phyloP scores from a whole-genome alignment of 1,284 basidiomycete genomes.

The Phlebopus sp. region DNA sequence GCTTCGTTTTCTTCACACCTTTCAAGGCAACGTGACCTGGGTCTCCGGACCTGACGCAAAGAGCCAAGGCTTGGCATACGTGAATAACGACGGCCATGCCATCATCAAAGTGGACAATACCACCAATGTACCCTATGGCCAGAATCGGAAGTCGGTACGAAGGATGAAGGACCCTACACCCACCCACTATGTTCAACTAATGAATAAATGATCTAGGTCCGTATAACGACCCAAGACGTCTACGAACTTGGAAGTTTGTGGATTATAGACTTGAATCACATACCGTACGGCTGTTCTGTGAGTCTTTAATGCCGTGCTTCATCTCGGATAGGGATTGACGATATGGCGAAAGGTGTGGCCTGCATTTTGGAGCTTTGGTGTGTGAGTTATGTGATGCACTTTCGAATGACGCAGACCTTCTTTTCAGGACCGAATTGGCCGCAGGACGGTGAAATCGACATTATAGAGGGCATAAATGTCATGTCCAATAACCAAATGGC shows the following conservation, averaged over 20 bases:
- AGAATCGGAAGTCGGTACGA: conserved; percentile 55
- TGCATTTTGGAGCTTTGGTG: conserved; percentile 47
- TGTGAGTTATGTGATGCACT: background rate
- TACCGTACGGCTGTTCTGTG: conserved; percentile 69
- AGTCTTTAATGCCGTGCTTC: conserved; percentile 17
- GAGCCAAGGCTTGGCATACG: conserved; percentile 49
- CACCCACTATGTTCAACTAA: conserved; percentile 4
- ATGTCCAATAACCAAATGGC: conserved; percentile 58
- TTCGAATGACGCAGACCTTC: conserved; percentile 1
- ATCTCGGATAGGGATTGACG: conserved; percentile 3
- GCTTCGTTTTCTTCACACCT: conserved; percentile 15
- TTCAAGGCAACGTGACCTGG: conserved; percentile 50
- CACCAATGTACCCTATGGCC: conserved; percentile 46
- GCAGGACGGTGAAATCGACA: conserved; percentile 48
- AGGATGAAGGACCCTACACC: conserved; percentile 13
- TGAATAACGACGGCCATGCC: conserved; percentile 49
- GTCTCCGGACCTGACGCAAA: conserved; percentile 45
- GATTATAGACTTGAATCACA: conserved; percentile 58
- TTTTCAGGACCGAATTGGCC: conserved; percentile 40
- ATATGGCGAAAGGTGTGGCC: conserved; percentile 43
- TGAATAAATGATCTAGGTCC: conserved; percentile 35
- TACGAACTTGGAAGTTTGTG: conserved; percentile 56
- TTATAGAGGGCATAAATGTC: conserved; percentile 55
- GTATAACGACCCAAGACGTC: conserved; percentile 46
- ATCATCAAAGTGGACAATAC: conserved; percentile 62